Percentiles rank a stretch among this genome's conserved stretches.
phyloP scores from a whole-genome alignment of 805 yeast species.

The Sungouiella blattae region DNA sequence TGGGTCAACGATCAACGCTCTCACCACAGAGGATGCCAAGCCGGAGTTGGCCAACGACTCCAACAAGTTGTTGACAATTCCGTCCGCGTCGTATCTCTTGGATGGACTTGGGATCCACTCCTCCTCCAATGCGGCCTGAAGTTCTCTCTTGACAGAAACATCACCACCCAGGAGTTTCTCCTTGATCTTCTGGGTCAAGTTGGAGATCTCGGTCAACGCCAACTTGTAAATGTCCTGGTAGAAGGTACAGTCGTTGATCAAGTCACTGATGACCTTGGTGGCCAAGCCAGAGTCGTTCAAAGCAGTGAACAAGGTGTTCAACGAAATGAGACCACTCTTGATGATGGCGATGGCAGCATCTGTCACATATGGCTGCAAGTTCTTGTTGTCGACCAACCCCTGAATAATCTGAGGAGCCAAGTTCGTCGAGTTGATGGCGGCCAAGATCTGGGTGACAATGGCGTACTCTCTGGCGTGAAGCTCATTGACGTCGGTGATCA shows the following conservation, averaged over 20 bases:
- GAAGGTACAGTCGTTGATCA: conserved; percentile 36
- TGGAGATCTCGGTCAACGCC: conserved; percentile 27
- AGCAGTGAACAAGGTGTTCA: conserved; percentile 36
- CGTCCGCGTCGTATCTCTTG: conserved; percentile 15
- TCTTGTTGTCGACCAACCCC: conserved; percentile 29
- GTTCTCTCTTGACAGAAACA: conserved; percentile 21
- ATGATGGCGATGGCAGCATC: conserved; percentile 25
- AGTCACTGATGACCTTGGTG: conserved; percentile 29
- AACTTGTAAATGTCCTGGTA: conserved; percentile 37
- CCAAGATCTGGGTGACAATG: conserved; percentile 39
- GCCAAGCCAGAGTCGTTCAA: conserved; percentile 43
- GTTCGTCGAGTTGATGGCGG: conserved; percentile 32
- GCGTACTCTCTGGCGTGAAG: conserved; percentile 35
- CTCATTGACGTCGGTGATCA: conserved; percentile 17
- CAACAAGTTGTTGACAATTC: conserved; percentile 32
- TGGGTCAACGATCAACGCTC: conserved; percentile 34
- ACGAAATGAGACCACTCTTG: conserved; percentile 29
- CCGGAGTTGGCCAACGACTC: conserved; percentile 43
- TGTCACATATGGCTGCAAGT: conserved; percentile 27
- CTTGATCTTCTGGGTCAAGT: conserved; percentile 28
- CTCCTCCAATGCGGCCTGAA: conserved; percentile 4
- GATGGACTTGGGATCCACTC: conserved; percentile 2
- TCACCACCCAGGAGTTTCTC: conserved; percentile 19
- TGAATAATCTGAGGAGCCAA: conserved; percentile 35
- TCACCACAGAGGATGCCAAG: conserved; percentile 37